These are phyloP conservation scores for Arachnomyces sp. DNA, from an alignment of 2,329 filamentous ascomycete species.

Conservation along the genomic window DNA sequence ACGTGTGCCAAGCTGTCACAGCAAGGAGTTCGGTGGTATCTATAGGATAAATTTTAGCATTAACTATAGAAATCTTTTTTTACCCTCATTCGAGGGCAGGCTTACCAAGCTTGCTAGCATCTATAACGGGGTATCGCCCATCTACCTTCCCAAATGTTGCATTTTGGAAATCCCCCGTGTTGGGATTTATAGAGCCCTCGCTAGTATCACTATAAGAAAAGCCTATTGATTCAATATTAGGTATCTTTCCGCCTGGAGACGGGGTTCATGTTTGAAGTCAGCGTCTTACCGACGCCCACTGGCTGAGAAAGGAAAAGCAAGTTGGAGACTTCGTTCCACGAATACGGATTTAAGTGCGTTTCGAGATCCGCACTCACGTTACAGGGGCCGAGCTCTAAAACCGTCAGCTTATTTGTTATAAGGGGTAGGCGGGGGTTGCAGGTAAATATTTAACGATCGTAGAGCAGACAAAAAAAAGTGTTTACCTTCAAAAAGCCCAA, in stretches of 20 bases:
- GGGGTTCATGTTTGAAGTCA: background rate
- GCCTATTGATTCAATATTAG: constrained; percentile 13
- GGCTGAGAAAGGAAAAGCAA: constrained; percentile 57
- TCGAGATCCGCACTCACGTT: constrained; percentile 38
- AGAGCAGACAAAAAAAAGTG: background rate
- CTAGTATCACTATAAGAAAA: constrained; percentile 29
- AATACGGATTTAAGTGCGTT: constrained; percentile 49
- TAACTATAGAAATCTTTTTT: background rate
- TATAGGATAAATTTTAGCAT: constrained; percentile 1
- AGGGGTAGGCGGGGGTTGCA: background rate
- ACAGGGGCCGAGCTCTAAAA: constrained; percentile 35
- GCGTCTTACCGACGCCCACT: constrained; percentile 43
- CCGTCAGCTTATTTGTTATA: constrained; percentile 11
- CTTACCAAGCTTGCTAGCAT: constrained; percentile 39
- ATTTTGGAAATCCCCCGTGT: constrained; percentile 41
- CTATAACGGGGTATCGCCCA: constrained; percentile 44
- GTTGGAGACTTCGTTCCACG: constrained; percentile 54
- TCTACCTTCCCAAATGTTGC: constrained; percentile 33
- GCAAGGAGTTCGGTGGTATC: constrained; percentile 53
- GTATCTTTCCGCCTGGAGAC: too few species aligned
- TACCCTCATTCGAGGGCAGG: background rate
- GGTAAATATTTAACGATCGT: background rate
- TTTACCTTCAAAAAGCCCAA: constrained; percentile 35
- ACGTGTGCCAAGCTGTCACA: constrained; percentile 46
- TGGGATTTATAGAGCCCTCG: constrained; percentile 34